Conservation (phyloP, 2,329 filamentous ascomycete species). For the Penicillium glabrum region DNA sequence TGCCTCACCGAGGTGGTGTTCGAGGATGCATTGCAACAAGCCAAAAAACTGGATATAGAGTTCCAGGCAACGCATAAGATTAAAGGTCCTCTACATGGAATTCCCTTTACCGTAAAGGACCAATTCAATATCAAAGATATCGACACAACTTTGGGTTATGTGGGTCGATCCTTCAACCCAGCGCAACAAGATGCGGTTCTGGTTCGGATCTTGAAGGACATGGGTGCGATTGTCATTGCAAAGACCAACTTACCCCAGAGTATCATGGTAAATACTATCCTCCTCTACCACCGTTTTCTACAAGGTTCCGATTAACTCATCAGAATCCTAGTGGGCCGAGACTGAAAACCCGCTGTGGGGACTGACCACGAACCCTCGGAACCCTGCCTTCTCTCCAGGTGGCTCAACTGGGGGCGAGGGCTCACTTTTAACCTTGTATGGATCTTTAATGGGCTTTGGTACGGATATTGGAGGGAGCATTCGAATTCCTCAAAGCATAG, state of each 20-base stretch:
- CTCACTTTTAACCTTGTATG: constrained; percentile 41
- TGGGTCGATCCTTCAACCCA: constrained; percentile 50
- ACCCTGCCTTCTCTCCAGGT: constrained; percentile 47
- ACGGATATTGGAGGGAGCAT: constrained; percentile 56
- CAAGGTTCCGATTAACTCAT: not conserved
- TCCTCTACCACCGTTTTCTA: not conserved
- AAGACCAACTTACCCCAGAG: constrained; percentile 55
- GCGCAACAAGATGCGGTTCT: constrained; percentile 52
- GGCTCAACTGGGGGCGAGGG: constrained; percentile 51
- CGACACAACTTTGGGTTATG: constrained; percentile 61
- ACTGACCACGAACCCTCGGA: constrained; percentile 48
- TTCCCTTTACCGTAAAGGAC: constrained; percentile 60
- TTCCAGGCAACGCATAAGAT: constrained; percentile 36
- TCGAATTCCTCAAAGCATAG: constrained; percentile 50
- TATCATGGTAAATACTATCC: constrained; percentile 48
- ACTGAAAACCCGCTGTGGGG: constrained; percentile 56
- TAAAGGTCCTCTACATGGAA: constrained; percentile 53
- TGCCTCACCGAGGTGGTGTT: constrained; percentile 39
- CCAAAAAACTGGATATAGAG: constrained; percentile 29
- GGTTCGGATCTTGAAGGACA: constrained; percentile 48
- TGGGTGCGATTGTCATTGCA: constrained; percentile 55
- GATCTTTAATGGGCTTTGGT: constrained; percentile 49
- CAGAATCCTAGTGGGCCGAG: constrained; percentile 49
- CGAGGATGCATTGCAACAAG: constrained; percentile 33
- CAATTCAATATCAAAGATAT: constrained; percentile 61